A percentile compares a stretch with the other conserved stretches of the same genome.
Evolutionary conservation across 2,329 filamentous ascomycete species (phyloP).

Genomic region (Leptographium procerum): DNA sequence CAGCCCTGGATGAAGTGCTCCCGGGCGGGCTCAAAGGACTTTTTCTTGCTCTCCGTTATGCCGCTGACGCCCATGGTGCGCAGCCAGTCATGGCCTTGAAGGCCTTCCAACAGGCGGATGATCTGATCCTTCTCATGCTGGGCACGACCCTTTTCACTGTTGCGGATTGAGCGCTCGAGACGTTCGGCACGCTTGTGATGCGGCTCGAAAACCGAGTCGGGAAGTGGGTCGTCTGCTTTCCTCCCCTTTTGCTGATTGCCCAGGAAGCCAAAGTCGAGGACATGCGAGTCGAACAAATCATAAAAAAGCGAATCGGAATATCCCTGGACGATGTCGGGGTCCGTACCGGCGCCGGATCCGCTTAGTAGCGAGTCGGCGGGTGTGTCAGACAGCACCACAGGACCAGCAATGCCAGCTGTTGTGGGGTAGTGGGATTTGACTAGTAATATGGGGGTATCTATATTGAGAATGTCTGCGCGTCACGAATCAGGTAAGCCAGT

Average conservation of each 20-base stretch:
- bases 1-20: conserved; percentile 78
- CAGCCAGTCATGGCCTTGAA: conserved; percentile 88
- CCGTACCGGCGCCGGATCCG: background rate
- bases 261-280: conserved; percentile 44
- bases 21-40: conserved; percentile 75
- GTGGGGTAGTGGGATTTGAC: conserved; percentile 36
- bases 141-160: conserved; percentile 51
- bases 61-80: conserved; percentile 81
- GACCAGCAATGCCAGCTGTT: conserved; percentile 8
- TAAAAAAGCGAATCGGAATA: conserved; percentile 46
- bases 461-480: conserved; percentile 54
- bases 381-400: conserved; percentile 10
- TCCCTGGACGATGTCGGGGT: conserved; percentile 34
- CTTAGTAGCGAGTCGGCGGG: conserved; percentile 10
- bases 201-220: conserved; percentile 41
- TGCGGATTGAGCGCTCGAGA: conserved; percentile 50
- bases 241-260: conserved; percentile 33
- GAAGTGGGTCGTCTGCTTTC: conserved; percentile 39
- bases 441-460: conserved; percentile 63
- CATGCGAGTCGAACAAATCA: conserved; percentile 44
- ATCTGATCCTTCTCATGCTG: conserved; percentile 58
- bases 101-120: conserved; percentile 59
- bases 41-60: conserved; percentile 75
- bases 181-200: conserved; percentile 49
- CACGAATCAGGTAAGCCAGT: background rate